Evolutionary conservation across 2,329 filamentous ascomycete genomes (phyloP).

Genomic region (Paracamarosporium sp.): DNA sequence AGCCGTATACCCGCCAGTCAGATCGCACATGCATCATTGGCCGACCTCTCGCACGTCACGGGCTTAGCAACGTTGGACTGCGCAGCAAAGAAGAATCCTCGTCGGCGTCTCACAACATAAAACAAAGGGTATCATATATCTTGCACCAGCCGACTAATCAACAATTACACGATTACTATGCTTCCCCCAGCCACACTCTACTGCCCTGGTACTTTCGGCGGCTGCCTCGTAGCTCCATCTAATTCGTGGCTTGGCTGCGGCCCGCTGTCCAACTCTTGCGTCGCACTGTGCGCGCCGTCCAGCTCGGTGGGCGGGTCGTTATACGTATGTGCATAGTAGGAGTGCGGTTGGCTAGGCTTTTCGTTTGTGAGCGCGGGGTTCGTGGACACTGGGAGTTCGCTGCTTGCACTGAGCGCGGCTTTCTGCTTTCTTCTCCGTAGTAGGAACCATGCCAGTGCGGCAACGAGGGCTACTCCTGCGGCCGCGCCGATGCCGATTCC

Average conservation of each 20-base stretch:
- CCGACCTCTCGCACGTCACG: no score
- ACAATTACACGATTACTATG: no score
- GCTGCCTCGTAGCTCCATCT: not conserved
- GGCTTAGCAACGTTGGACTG: no score
- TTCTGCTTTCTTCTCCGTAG: not conserved
- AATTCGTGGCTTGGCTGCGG: not conserved
- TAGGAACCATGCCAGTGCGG: not conserved
- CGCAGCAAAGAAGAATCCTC: no score
- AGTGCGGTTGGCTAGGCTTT: not conserved
- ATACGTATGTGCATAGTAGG: not conserved
- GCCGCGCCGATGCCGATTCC: slow-evolving; percentile 1
- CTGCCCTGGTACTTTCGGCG: not conserved
- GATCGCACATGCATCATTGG: no score
- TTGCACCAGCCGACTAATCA: not conserved
- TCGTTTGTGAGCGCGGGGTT: not conserved
- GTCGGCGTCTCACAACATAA: no score
- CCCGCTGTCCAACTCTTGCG: not conserved
- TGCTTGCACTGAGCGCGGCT: not conserved
- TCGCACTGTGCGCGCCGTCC: not conserved
- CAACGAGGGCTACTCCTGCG: not conserved
- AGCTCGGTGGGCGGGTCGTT: not conserved
- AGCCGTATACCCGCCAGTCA: no score
- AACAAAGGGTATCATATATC: not conserved
- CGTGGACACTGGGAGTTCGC: not conserved
- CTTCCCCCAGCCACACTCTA: not conserved